phyloP scores from a whole-genome alignment of 768 basidiomycete genomes.

The Psilocybe cubensis region DNA sequence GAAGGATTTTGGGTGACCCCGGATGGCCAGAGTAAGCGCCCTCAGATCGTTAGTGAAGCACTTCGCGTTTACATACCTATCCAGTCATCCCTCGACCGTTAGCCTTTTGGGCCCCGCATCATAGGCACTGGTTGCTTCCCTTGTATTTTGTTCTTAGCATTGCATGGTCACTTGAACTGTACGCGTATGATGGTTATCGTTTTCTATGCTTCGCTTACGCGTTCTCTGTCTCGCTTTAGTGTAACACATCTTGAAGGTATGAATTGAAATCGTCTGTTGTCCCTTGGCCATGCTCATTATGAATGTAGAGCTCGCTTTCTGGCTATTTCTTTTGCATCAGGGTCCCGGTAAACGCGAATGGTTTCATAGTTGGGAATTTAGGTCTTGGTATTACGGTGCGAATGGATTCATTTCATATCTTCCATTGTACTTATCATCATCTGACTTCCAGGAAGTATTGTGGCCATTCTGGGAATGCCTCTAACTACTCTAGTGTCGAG shows the following conservation, averaged over 20 bases:
- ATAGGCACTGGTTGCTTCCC: slow-evolving; percentile 63
- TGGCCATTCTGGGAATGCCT: slow-evolving; percentile 74
- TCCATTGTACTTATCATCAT: neutral
- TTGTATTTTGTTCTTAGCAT: slow-evolving; percentile 72
- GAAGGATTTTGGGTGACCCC: slow-evolving; percentile 44
- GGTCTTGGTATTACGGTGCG: slow-evolving; percentile 70
- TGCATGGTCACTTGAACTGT: slow-evolving; percentile 83
- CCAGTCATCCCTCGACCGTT: slow-evolving; percentile 66
- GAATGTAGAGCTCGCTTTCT: slow-evolving; percentile 71
- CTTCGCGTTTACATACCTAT: no score
- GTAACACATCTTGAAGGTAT: slow-evolving; percentile 85
- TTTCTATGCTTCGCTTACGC: neutral
- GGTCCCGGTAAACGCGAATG: slow-evolving; percentile 71
- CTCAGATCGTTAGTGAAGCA: neutral
- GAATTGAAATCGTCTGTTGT: neutral
- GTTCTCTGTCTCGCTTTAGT: slow-evolving; percentile 35
- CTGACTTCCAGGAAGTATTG: slow-evolving; percentile 54
- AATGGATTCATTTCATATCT: slow-evolving; percentile 8
- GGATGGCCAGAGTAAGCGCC: slow-evolving; percentile 34
- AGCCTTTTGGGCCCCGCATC: slow-evolving; percentile 45
- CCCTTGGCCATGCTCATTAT: neutral
- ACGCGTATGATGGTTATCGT: slow-evolving; percentile 33
- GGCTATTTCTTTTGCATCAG: slow-evolving; percentile 83
- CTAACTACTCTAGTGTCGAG: slow-evolving; percentile 65
- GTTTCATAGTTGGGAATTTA: slow-evolving; percentile 83